phyloP scores from a whole-genome alignment of 768 basidiomycete species.

The Tricholoma saponaceum region DNA sequence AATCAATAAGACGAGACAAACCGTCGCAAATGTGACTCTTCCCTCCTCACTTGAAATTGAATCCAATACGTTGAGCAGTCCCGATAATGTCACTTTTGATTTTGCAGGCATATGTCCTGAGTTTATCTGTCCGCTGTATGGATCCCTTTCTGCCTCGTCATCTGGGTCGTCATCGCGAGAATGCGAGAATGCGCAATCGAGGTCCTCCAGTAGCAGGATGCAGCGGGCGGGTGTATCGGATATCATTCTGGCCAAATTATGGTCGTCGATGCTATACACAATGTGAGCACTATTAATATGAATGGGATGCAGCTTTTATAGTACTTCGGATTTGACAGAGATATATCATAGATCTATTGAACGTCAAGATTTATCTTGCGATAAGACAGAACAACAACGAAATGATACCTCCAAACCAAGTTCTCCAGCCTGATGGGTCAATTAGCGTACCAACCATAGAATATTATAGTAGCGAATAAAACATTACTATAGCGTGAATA shows the following conservation, averaged over 20 bases:
- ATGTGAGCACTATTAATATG: background rate
- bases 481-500: background rate
- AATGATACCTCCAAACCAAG: conserved; percentile 73
- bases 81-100: conserved; percentile 46
- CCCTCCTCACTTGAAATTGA: conserved; percentile 61
- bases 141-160: conserved; percentile 8
- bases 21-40: conserved; percentile 57
- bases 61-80: conserved; percentile 55
- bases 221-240: conserved; percentile 45
- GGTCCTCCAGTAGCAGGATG: conserved; percentile 57
- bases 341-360: background rate
- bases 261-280: conserved; percentile 42
- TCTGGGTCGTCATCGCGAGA: conserved; percentile 29
- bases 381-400: conserved; percentile 44
- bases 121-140: background rate
- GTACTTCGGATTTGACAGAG: background rate
- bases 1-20: conserved; percentile 16
- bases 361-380: conserved; percentile 32
- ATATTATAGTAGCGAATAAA: conserved; percentile 28
- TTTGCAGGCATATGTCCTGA: conserved; percentile 6
- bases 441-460: conserved; percentile 28
- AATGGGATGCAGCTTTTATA: background rate
- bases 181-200: conserved; percentile 54
- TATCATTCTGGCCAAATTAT: conserved; percentile 39
- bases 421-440: conserved; percentile 41